Evolutionary conservation across 2,329 filamentous ascomycete species (phyloP).

Genomic region (Verticillium zaregamsianum): DNA sequence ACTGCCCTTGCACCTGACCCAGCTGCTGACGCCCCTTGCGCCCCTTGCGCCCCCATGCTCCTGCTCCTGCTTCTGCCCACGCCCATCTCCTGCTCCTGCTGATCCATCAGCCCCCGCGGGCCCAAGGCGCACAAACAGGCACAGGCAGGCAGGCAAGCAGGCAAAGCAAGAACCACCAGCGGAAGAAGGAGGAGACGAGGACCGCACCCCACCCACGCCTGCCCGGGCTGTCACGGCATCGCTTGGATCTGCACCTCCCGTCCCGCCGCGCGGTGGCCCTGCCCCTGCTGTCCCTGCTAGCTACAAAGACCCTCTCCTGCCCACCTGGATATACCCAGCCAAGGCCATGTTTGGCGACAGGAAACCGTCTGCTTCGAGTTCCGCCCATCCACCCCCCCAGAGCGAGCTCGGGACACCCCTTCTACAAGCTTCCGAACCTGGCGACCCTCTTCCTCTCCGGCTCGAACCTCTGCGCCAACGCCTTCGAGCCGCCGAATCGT

Average conservation of each 20-base stretch:
- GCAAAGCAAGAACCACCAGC: not conserved
- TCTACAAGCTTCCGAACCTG: not conserved
- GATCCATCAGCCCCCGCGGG: not conserved
- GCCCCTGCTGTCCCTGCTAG: not conserved
- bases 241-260: not conserved
- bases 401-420: not conserved
- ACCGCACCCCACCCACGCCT: not conserved
- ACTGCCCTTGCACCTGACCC: not conserved
- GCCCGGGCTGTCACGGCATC: not conserved
- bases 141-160: not conserved
- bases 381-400: not conserved
- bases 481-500: not conserved
- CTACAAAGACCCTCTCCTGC: conserved; percentile 1
- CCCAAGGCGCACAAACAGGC: not conserved
- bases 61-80: not conserved
- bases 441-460: not conserved
- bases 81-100: not conserved
- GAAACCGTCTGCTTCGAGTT: not conserved
- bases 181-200: not conserved
- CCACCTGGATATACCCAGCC: not conserved
- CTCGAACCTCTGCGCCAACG: conserved; percentile 1
- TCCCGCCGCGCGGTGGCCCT: not conserved
- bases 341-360: conserved; percentile 4
- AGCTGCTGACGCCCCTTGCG: not conserved
- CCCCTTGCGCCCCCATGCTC: not conserved